Conservation (phyloP, 306 rosid genomes). For the Ormosia emarginata region DNA sequence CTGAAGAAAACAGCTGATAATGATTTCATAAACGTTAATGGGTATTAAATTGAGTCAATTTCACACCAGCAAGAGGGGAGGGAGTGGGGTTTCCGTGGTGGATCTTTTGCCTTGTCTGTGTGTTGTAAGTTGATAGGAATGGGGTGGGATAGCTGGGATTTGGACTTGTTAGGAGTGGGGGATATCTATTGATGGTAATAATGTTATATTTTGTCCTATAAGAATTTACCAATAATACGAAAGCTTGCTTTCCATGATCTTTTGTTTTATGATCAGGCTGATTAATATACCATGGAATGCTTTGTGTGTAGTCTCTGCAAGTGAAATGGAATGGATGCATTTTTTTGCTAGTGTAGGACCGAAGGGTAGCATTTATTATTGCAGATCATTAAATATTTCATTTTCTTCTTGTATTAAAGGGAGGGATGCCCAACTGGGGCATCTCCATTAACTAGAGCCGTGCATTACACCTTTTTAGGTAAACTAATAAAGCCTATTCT, state of each 20-base stretch:
- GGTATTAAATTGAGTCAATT: slow-evolving; percentile 42
- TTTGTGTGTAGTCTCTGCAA: background rate
- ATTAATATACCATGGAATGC: slow-evolving; percentile 4
- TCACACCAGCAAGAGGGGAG: slow-evolving; percentile 36
- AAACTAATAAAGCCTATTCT: slow-evolving; percentile 12
- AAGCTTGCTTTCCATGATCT: slow-evolving; percentile 8
- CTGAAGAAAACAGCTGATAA: slow-evolving; percentile 8
- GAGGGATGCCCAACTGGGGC: background rate
- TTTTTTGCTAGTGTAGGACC: background rate
- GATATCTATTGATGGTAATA: slow-evolving; percentile 19
- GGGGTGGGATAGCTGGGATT: slow-evolving; percentile 44
- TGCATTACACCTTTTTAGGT: slow-evolving; percentile 9
- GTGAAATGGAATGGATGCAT: background rate
- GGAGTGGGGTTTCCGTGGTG: slow-evolving; percentile 33
- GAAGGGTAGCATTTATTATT: background rate
- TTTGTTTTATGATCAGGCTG: background rate
- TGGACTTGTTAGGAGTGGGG: slow-evolving; percentile 35
- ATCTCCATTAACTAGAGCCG: background rate
- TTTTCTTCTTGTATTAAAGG: slow-evolving; percentile 5
- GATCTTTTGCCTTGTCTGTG: slow-evolving; percentile 33
- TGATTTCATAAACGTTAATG: slow-evolving; percentile 29
- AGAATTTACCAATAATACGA: background rate
- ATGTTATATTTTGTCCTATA: slow-evolving; percentile 24
- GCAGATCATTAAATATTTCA: slow-evolving; percentile 6
- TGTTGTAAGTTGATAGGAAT: slow-evolving; percentile 39